Evolutionary conservation across 345 rosid genomes (phyloP).

Genomic region (Tarenaya hassleriana): DNA sequence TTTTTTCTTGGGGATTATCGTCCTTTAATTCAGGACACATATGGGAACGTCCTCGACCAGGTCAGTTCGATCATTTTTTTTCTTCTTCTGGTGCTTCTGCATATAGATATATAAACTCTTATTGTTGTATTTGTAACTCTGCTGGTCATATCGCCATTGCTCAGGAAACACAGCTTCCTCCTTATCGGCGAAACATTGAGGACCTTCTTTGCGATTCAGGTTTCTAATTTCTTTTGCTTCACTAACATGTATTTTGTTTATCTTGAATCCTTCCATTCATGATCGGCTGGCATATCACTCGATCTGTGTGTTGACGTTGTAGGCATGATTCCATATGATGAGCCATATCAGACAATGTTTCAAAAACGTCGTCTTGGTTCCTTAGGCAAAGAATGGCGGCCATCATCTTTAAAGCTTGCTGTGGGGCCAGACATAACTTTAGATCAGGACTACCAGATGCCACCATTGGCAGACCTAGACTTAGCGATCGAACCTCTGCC

Average conservation of each 20-base stretch:
- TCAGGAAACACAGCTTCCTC: constrained; percentile 92
- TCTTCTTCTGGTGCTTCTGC: constrained; percentile 15
- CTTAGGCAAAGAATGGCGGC: constrained; percentile 87
- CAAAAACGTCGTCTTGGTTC: constrained; percentile 90
- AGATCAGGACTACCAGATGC: constrained; percentile 75
- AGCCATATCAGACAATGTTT: constrained; percentile 94
- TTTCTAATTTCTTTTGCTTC: constrained; percentile 27
- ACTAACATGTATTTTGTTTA: constrained; percentile 15
- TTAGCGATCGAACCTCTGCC: constrained; percentile 66
- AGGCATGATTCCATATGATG: constrained; percentile 93
- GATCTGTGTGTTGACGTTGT: constrained; percentile 27
- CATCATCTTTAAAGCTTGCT: constrained; percentile 62
- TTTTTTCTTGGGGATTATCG: constrained; percentile 99
- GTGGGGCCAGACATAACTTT: constrained; percentile 86
- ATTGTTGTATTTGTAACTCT: background rate
- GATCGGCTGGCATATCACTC: constrained; percentile 12
- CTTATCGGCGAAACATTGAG: constrained; percentile 91
- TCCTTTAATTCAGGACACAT: constrained; percentile 74
- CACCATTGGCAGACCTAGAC: constrained; percentile 86
- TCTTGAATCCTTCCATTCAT: constrained; percentile 13
- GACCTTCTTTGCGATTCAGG: constrained; percentile 99
- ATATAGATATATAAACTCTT: constrained; percentile 1
- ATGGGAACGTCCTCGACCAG: constrained; percentile 91
- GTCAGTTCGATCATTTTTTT: constrained; percentile 35
- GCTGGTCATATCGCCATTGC: constrained; percentile 6